Evolutionary conservation across 768 basidiomycete genomes (phyloP), one percentile per base, ranked within the genome.

Genomic region (Daedaleopsis nitida): DNA sequence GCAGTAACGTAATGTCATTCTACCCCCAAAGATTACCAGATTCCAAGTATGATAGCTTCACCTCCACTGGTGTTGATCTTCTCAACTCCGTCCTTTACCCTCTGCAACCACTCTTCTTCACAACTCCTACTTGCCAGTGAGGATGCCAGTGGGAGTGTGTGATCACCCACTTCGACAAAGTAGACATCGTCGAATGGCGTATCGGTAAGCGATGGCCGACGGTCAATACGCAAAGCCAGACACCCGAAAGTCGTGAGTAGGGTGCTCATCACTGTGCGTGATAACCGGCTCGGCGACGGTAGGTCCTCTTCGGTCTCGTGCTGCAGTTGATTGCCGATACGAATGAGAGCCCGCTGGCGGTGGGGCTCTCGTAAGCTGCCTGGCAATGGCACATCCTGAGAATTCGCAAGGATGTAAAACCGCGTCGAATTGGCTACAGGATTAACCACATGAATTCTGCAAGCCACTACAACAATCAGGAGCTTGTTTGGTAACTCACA

Each of bases 401-500:
- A 74, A 34, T 75, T 71, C 4, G 81, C 75, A 58, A 90, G 65
- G 49, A 90, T 74, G 65, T 83, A 88, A 74, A 91, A 91, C 44
- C 88, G 83, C 6, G 90, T 91, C 54, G 77, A 83, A 65, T 91
- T 91, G 19, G 72, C 90, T 91, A 70, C 23, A 45, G 45, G 47
- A 23, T 13, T 6, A 14, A 49, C 52, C 27, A 32, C 21, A 19
- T n/a, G 19, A 19, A 13, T 12, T 13, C 17, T 10, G 35, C 14
- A 39, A 39, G 51, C 0, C 37, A 37, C 27, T 27, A 17, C 4
- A 23, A 16, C n/a, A 14, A 24, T 5, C 16, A 24, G 19, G 24
- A 23, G 35, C 16, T 3, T 5, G 32, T 16, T 21, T 19, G 4
- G 12, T 43, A 24, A 69, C 74, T 58, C 69, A 86, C 88, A 71